Percentiles rank a stretch among this genome's conserved stretches.
Evolutionary conservation across 768 basidiomycete species (phyloP).

Genomic region (Podaxis pistillaris): DNA sequence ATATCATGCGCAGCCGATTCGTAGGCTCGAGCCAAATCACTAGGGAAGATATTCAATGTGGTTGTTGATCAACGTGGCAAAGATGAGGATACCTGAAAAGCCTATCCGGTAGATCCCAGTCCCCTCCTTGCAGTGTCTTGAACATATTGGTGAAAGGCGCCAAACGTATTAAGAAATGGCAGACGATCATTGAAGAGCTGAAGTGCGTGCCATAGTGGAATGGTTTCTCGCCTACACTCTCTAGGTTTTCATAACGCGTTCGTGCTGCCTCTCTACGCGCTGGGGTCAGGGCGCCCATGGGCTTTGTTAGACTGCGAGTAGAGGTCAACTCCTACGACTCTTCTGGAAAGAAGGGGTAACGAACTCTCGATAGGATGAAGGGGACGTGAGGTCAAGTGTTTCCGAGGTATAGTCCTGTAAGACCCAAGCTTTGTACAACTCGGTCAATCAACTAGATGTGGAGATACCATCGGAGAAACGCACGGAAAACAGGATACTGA

Average conservation of each 20-base stretch:
- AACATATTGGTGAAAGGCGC: constrained; percentile 95
- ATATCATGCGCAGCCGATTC: constrained; percentile 82
- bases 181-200: constrained; percentile 95
- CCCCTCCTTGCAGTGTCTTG: constrained; percentile 90
- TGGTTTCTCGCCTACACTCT: constrained; percentile 81
- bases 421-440: constrained; percentile 70
- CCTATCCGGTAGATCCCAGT: constrained; percentile 91
- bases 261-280: constrained; percentile 74
- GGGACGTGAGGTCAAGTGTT: constrained; percentile 60
- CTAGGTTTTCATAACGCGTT: constrained; percentile 69
- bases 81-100: constrained; percentile 56
- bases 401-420: constrained; percentile 80
- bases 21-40: constrained; percentile 79
- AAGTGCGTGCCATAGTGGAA: constrained; percentile 96
- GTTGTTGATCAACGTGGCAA: background rate
- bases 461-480: constrained; percentile 23
- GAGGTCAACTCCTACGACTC: background rate
- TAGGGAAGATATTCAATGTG: constrained; percentile 24
- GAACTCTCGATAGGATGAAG: constrained; percentile 70
- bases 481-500: constrained; percentile 90
- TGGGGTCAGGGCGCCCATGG: constrained; percentile 87
- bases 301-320: constrained; percentile 62
- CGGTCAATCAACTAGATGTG: background rate
- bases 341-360: constrained; percentile 23
- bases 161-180: constrained; percentile 88